Evolutionary conservation across 169 alveolate genomes (phyloP).

Genomic region (Besnoitia besnoiti): DNA sequence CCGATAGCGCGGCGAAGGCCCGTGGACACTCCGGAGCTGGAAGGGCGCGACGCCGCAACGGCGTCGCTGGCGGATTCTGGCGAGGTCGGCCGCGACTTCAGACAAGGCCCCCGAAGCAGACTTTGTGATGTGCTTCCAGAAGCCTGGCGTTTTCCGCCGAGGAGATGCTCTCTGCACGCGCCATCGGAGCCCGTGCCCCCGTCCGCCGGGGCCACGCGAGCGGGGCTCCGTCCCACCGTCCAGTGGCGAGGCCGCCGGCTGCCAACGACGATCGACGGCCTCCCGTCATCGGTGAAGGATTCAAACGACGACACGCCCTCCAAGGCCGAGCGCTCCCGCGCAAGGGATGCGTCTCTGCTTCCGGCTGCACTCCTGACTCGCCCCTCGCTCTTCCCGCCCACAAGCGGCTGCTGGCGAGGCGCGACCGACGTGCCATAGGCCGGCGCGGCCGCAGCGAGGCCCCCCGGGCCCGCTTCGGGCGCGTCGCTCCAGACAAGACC

Average conservation of each 20-base stretch:
- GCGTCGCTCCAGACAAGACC: background rate
- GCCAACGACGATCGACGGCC: constrained; percentile 4
- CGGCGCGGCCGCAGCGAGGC: too few species aligned
- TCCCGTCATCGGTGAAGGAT: background rate
- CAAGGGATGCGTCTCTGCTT: background rate
- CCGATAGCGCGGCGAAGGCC: too few species aligned
- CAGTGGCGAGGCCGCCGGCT: background rate
- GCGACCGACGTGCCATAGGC: too few species aligned
- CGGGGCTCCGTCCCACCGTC: background rate
- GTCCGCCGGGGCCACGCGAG: background rate
- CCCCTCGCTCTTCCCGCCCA: background rate
- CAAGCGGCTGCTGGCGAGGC: too few species aligned
- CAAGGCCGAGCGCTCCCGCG: background rate
- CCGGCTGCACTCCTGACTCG: background rate
- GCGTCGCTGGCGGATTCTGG: background rate
- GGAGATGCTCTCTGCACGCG: too few species aligned
- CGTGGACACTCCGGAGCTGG: too few species aligned
- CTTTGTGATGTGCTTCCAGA: background rate
- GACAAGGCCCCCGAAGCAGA: background rate
- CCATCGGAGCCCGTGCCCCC: background rate
- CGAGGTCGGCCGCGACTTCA: background rate
- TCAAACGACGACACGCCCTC: background rate
- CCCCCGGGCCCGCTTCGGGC: background rate
- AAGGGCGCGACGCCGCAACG: background rate
- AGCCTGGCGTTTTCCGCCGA: too few species aligned